Conservation (phyloP, 768 basidiomycete species). For the Pulveroboletus frians region DNA sequence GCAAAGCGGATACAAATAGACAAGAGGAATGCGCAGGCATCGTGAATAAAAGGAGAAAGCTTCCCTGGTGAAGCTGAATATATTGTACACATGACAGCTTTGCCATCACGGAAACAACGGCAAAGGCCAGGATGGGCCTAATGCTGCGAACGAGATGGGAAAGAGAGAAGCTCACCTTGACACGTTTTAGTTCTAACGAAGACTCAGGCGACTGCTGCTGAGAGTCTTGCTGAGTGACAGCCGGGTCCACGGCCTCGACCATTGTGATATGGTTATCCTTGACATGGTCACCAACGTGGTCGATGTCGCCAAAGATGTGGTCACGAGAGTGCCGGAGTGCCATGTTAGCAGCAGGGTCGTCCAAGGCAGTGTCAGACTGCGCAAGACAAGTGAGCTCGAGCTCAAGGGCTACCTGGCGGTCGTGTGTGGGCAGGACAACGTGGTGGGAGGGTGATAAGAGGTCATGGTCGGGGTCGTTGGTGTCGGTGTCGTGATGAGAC, state of each 20-base stretch:
- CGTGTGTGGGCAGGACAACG: conserved; percentile 24
- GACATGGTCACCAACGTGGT: conserved; percentile 30
- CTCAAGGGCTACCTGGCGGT: conserved; percentile 30
- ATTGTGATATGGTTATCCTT: conserved; percentile 31
- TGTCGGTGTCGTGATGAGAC: conserved; percentile 26
- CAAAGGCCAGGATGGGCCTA: conserved; percentile 13
- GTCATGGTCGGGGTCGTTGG: conserved; percentile 31
- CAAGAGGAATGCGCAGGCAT: conserved; percentile 10
- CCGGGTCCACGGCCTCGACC: conserved; percentile 35
- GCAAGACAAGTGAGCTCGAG: conserved; percentile 27
- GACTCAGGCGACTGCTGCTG: conserved; percentile 60
- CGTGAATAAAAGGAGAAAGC: conserved; percentile 13
- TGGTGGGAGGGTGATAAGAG: conserved; percentile 31
- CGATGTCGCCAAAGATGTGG: conserved; percentile 30
- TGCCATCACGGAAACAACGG: conserved; percentile 20
- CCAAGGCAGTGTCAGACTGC: conserved; percentile 25
- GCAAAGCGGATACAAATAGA: conserved; percentile 23
- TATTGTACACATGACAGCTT: conserved; percentile 24
- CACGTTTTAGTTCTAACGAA: conserved; percentile 78
- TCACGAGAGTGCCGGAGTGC: conserved; percentile 28
- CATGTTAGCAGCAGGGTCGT: conserved; percentile 25
- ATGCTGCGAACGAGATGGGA: conserved; percentile 13
- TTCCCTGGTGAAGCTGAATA: conserved; percentile 13
- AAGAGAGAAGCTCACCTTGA: conserved; percentile 54
- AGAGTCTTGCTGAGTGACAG: conserved; percentile 46